Percentiles rank a stretch among this genome's conserved stretches.
These are phyloP conservation scores for Arachis monticola DNA, from an alignment of 331 rosid genomes.

Conservation along the genomic window DNA sequence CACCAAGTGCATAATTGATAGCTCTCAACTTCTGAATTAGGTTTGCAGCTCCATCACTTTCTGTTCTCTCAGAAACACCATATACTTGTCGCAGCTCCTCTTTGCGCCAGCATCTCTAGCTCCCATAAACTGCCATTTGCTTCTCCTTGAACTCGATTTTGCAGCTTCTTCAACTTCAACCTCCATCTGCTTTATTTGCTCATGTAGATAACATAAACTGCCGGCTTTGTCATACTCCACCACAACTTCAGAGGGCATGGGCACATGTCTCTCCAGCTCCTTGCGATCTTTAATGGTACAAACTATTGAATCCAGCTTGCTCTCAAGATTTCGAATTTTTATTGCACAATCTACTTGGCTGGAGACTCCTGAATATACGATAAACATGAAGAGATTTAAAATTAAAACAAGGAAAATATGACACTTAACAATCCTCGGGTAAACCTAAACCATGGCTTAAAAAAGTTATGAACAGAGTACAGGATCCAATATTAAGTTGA, in stretches of 20 bases:
- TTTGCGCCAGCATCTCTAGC: conserved; percentile 99
- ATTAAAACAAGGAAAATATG: conserved; percentile 28
- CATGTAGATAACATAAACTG: conserved; percentile 90
- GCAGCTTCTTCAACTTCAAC: conserved; percentile 98
- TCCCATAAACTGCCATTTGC: conserved; percentile 99
- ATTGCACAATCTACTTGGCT: conserved; percentile 98
- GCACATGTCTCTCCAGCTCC: conserved; percentile 98
- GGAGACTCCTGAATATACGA: conserved; percentile 85
- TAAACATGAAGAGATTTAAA: conserved; percentile 28
- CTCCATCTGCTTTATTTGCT: conserved; percentile 96
- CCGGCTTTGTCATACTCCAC: conserved; percentile 95
- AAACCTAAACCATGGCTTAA: conserved; percentile 18
- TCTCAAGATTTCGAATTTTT: conserved; percentile 98
- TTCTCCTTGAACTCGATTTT: conserved; percentile 88
- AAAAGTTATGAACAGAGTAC: conserved; percentile 11
- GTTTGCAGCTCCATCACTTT: conserved; percentile 98
- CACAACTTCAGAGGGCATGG: conserved; percentile 94
- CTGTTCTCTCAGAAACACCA: conserved; percentile 98
- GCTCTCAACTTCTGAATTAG: conserved; percentile 96
- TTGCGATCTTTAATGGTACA: conserved; percentile 96
- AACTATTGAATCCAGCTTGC: conserved; percentile 93
- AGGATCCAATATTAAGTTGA: conserved; percentile 36
- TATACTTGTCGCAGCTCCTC: conserved; percentile 95
- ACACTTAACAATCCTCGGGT: conserved; percentile 8
- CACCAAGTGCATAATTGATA: conserved; percentile 96